These are phyloP conservation scores for Hirsutella rhossiliensis DNA, from an alignment of 2,329 filamentous ascomycete species.

Conservation along the genomic window DNA sequence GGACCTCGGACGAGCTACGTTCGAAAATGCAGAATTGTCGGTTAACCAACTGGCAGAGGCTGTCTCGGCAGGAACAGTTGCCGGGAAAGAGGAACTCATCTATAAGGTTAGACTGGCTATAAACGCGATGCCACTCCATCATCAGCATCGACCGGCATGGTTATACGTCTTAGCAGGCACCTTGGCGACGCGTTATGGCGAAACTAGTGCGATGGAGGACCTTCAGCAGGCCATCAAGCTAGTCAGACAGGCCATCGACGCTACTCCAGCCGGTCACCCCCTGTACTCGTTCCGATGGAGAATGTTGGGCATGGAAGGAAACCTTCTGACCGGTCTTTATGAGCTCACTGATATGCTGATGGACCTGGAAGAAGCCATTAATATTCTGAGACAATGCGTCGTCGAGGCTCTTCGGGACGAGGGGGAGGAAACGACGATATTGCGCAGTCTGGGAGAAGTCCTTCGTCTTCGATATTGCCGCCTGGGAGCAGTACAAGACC, in stretches of 20 bases:
- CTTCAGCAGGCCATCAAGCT: background rate
- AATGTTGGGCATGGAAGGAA: background rate
- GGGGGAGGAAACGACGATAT: too few relatives aligned
- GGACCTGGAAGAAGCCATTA: background rate
- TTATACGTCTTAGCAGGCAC: background rate
- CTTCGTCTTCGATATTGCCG: background rate
- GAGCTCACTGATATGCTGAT: background rate
- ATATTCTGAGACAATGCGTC: background rate
- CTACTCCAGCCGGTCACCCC: background rate
- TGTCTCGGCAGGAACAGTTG: too few relatives aligned
- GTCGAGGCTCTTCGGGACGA: background rate
- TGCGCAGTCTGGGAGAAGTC: background rate
- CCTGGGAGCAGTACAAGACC: background rate
- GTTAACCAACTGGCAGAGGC: too few relatives aligned
- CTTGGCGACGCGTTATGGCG: background rate
- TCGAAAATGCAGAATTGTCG: too few relatives aligned
- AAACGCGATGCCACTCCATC: too few relatives aligned
- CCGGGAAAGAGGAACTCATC: too few relatives aligned
- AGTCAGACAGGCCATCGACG: background rate
- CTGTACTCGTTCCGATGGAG: background rate
- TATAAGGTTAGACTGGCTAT: too few relatives aligned
- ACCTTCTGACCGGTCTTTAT: background rate
- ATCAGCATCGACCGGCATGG: background rate
- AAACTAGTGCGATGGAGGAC: background rate
- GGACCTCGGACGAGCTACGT: too few relatives aligned